These are phyloP conservation scores for Malania oleifera DNA, from an alignment of 164 flowering plant genomes.

Conservation along the genomic window DNA sequence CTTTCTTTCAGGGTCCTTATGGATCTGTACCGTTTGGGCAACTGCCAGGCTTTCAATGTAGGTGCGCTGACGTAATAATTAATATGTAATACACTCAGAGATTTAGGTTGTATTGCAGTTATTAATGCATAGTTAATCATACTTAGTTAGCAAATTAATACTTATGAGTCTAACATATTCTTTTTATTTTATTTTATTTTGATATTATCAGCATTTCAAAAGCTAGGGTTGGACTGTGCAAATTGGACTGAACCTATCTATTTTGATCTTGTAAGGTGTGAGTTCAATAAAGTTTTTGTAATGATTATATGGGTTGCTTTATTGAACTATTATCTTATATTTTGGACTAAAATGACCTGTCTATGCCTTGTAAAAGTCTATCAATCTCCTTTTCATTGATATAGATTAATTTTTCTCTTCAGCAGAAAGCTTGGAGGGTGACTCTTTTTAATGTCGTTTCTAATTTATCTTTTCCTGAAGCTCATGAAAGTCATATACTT, in stretches of 20 bases:
- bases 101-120: not conserved
- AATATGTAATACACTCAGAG: not conserved
- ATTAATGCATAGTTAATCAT: not conserved
- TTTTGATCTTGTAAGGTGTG: constrained; percentile 77
- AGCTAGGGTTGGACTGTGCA: constrained; percentile 95
- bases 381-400: not conserved
- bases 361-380: not conserved
- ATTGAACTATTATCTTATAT: not conserved
- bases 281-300: constrained; percentile 3
- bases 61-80: constrained; percentile 35
- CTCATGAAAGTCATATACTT: not conserved
- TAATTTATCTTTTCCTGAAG: not conserved
- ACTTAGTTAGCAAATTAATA: not conserved
- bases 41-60: constrained; percentile 78
- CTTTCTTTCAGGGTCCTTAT: constrained; percentile 60
- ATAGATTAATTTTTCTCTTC: not conserved
- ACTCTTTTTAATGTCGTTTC: not conserved
- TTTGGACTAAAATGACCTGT: too few species aligned
- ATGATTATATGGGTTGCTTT: not conserved
- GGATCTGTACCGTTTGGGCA: constrained; percentile 68
- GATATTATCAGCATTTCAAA: constrained; percentile 62
- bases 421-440: not conserved
- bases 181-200: constrained; percentile 1
- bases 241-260: constrained; percentile 88
- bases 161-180: not conserved